These are phyloP conservation scores for Didymella exigua DNA, from an alignment of 2,329 filamentous ascomycete genomes.

Conservation along the genomic window DNA sequence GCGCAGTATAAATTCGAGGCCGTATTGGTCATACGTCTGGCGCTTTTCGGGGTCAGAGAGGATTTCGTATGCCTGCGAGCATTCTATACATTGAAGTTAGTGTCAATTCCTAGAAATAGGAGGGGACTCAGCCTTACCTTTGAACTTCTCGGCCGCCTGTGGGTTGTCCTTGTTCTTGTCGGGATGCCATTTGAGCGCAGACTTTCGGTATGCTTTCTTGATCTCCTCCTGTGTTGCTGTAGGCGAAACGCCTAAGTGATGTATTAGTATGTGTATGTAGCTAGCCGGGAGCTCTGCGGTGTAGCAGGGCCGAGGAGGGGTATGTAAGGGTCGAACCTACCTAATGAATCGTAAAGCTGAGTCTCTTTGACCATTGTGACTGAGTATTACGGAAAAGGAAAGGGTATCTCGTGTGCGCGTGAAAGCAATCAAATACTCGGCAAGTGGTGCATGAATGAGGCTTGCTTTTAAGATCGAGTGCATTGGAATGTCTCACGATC, in stretches of 20 bases:
- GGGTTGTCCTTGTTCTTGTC: slow-evolving; percentile 98
- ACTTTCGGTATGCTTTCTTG: slow-evolving; percentile 93
- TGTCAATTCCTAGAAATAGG: not conserved
- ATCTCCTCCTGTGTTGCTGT: slow-evolving; percentile 89
- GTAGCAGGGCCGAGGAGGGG: slow-evolving; percentile 30
- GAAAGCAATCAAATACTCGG: slow-evolving; percentile 14
- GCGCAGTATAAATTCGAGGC: slow-evolving; percentile 87
- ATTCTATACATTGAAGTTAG: slow-evolving; percentile 61
- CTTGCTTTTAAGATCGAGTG: slow-evolving; percentile 39
- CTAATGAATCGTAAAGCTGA: slow-evolving; percentile 89
- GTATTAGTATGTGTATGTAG: slow-evolving; percentile 28
- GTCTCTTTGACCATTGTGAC: slow-evolving; percentile 87
- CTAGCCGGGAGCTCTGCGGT: slow-evolving; percentile 14
- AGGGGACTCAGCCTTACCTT: slow-evolving; percentile 57
- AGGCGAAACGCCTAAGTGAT: slow-evolving; percentile 66
- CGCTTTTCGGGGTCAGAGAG: slow-evolving; percentile 96
- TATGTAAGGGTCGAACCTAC: slow-evolving; percentile 38
- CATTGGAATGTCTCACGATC: slow-evolving; percentile 37
- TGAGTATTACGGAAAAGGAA: slow-evolving; percentile 11
- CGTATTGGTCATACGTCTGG: slow-evolving; percentile 92
- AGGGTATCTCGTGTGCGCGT: slow-evolving; percentile 22
- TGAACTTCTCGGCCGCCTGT: slow-evolving; percentile 88
- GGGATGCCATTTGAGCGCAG: slow-evolving; percentile 88
- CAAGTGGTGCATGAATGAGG: slow-evolving; percentile 27
- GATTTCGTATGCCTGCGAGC: slow-evolving; percentile 97